Evolutionary conservation across 2,329 filamentous ascomycete species (phyloP).

Genomic region (Curvularia spicifera): DNA sequence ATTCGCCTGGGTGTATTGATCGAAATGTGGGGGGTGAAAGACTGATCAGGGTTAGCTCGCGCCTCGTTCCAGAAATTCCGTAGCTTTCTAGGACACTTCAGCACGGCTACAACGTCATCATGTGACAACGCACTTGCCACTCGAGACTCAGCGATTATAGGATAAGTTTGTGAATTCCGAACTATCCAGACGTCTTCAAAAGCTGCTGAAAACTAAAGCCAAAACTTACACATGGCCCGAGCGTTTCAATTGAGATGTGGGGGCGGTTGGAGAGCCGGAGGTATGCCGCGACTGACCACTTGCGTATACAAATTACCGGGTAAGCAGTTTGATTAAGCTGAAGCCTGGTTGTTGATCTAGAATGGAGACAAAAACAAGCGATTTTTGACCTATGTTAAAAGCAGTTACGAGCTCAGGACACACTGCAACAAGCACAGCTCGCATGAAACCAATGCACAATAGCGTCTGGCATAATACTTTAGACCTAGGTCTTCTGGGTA

Average conservation of each 20-base stretch:
- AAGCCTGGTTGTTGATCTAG: background rate
- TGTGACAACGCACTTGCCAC: slow-evolving; percentile 12
- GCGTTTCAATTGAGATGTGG: background rate
- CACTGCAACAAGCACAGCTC: background rate
- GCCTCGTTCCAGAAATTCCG: slow-evolving; percentile 22
- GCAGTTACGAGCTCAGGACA: background rate
- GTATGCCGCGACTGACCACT: slow-evolving; percentile 1
- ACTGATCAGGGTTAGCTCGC: slow-evolving; percentile 13
- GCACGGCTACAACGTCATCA: slow-evolving; percentile 11
- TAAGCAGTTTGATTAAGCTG: background rate
- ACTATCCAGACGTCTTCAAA: background rate
- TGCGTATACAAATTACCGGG: background rate
- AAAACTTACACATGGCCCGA: background rate
- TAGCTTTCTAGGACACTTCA: slow-evolving; percentile 15
- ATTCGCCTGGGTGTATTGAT: background rate
- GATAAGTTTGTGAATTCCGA: background rate
- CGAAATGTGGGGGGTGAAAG: slow-evolving; percentile 6
- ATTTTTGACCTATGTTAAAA: background rate
- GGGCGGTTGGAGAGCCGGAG: background rate
- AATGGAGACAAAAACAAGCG: background rate
- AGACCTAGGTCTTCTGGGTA: background rate
- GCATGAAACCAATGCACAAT: background rate
- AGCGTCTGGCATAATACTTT: background rate
- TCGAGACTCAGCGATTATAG: background rate
- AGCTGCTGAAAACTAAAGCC: background rate